A percentile compares a stretch with the other conserved stretches of the same genome.
Evolutionary conservation across 139 green algal genomes (phyloP).

Genomic region (Marvania coccoides): DNA sequence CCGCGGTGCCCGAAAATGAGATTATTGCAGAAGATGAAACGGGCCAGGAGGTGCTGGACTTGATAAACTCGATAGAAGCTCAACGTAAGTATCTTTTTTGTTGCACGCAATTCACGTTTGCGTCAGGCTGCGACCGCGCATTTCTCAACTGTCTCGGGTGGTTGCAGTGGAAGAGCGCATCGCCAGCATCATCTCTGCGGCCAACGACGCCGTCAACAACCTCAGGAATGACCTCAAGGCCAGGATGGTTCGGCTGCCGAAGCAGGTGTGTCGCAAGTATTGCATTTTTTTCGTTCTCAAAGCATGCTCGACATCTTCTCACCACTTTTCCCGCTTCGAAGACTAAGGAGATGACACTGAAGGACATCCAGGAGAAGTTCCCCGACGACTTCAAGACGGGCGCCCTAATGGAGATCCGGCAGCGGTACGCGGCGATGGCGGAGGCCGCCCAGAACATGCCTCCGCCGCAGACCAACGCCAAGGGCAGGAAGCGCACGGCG

Average conservation of each 20-base stretch:
- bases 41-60: too few relatives aligned
- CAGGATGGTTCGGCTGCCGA: constrained; percentile 16
- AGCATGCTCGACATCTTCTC: not conserved
- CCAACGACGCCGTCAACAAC: constrained; percentile 15
- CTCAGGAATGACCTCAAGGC: constrained; percentile 12
- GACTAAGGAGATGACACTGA: constrained; percentile 17
- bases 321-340: not conserved
- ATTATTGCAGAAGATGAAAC: too few relatives aligned
- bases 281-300: not conserved
- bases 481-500: not conserved
- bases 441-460: not conserved
- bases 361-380: constrained; percentile 19
- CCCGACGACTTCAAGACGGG: constrained; percentile 22
- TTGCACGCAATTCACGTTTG: too few relatives aligned
- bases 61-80: too few relatives aligned
- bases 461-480: not conserved
- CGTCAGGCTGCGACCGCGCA: too few relatives aligned
- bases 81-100: too few relatives aligned
- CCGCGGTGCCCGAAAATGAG: too few relatives aligned
- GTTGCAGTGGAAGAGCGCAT: constrained; percentile 28
- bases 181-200: constrained; percentile 8
- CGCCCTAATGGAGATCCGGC: constrained; percentile 18
- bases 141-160: not conserved
- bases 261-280: constrained; percentile 8
- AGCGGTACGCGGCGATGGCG: constrained; percentile 13